Evolutionary conservation across 768 basidiomycete species (phyloP), one percentile per base, ranked within the genome.

Genomic region (Tulasnella sp.): DNA sequence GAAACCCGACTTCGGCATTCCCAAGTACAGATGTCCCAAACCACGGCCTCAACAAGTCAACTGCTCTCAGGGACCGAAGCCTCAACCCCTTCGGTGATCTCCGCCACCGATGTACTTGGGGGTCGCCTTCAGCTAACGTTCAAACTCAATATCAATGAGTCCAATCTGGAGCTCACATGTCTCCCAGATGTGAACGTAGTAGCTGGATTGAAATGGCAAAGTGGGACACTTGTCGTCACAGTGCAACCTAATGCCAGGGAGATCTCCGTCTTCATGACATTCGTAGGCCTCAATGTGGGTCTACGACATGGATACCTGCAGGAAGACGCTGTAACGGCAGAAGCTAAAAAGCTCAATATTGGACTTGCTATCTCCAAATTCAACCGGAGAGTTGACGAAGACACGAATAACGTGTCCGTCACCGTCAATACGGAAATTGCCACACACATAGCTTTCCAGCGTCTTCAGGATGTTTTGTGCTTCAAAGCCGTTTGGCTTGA

Each of bases 401-500:
- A 27, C 9, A 65, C 71, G 44, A 78, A 70, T 55, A 77, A 72
- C 2, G 64, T 93, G 4, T 89, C 88, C 0, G 64, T 87, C 34
- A 73, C 84, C 5, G 61, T 91, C n/a, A 87, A 89, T 61, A 91
- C 90, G 0, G 83, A 88, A 61, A 75, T 96, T 48, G 70, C 79
- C 3, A 86, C 83, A 0, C 79, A 72, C 5, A 73, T 92, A 34
- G 77, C 81, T 19, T 82, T 96, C 60, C 85, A 86, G 3, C 78
- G 90, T 10, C 66, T 95, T 25, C 90, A 92, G 64, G 91, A 95
- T 61, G 79, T 92, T 47, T 71, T 96, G 16, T 91, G 87, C 64
- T 89, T 93, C 74, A 92, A 92, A 64, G 89, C 90, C 4, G 87
- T 93, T 10, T 93, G 90, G 88, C 63, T 93, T 40, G 89, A 92